Conservation (phyloP, 2,329 filamentous ascomycete genomes). For the Coniochaeta prunicola region DNA sequence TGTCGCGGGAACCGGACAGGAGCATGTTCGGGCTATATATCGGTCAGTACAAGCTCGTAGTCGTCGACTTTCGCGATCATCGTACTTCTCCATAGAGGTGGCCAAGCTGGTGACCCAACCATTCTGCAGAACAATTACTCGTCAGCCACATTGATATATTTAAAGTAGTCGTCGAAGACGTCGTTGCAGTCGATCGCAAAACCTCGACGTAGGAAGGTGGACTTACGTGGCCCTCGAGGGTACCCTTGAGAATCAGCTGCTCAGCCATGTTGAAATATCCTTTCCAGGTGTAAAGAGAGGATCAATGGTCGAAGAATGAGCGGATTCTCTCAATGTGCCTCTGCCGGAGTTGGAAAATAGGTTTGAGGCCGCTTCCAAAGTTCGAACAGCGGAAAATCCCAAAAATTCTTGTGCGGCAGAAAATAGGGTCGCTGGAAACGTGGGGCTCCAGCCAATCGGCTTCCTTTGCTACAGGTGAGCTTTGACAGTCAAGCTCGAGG, state of each 20-base stretch:
- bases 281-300: conserved; percentile 31
- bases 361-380: conserved; percentile 17
- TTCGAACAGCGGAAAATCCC: conserved; percentile 22
- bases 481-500: not conserved
- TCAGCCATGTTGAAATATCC: conserved; percentile 63
- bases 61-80: conserved; percentile 46
- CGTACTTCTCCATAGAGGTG: conserved; percentile 99
- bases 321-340: conserved; percentile 14
- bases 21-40: conserved; percentile 87
- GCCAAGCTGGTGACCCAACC: conserved; percentile 99
- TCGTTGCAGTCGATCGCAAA: conserved; percentile 5
- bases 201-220: conserved; percentile 13
- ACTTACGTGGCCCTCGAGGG: conserved; percentile 91
- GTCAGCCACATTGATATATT: conserved; percentile 16
- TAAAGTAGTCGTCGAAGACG: conserved; percentile 3
- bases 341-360: conserved; percentile 17
- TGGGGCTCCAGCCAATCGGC: conserved; percentile 21
- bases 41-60: conserved; percentile 6
- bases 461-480: not conserved
- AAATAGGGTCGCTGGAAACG: conserved; percentile 35
- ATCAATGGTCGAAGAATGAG: conserved; percentile 30
- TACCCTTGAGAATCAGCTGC: conserved; percentile 93
- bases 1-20: conserved; percentile 93
- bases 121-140: conserved; percentile 43
- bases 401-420: conserved; percentile 46